Percentiles rank a stretch among this genome's conserved stretches.
Conservation (phyloP, 2,329 filamentous ascomycete species). For the Cercospora sesami region DNA sequence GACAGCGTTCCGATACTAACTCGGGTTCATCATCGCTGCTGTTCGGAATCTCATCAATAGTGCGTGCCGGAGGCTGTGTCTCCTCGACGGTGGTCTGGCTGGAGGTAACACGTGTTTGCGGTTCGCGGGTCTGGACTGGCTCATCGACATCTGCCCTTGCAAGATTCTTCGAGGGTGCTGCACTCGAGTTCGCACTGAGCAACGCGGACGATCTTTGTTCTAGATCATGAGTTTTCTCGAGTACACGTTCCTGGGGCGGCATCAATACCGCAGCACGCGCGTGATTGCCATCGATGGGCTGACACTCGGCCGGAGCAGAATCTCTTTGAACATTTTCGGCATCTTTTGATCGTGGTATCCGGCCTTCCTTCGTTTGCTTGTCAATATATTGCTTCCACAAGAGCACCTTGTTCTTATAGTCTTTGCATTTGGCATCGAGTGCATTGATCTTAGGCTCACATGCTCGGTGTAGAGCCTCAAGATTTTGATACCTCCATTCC, state of each 20-base stretch:
- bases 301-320: not conserved
- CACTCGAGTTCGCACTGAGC: not conserved
- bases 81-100: constrained; percentile 47
- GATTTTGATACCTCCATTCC: constrained; percentile 20
- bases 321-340: not conserved
- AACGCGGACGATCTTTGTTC: not conserved
- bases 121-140: not conserved
- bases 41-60: constrained; percentile 10
- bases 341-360: not conserved
- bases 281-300: not conserved
- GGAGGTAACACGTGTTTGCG: constrained; percentile 33
- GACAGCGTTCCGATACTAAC: constrained; percentile 44
- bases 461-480: constrained; percentile 31
- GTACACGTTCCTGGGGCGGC: not conserved
- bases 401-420: constrained; percentile 44
- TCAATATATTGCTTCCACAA: constrained; percentile 33
- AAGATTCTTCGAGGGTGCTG: not conserved
- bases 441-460: constrained; percentile 12
- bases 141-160: not conserved
- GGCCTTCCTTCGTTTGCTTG: constrained; percentile 5
- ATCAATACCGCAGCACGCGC: not conserved
- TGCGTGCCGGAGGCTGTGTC: constrained; percentile 16
- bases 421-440: constrained; percentile 28
- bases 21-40: constrained; percentile 45
- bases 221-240: not conserved